phyloP scores from a whole-genome alignment of 768 basidiomycete species.

The Termitomyces sp. region DNA sequence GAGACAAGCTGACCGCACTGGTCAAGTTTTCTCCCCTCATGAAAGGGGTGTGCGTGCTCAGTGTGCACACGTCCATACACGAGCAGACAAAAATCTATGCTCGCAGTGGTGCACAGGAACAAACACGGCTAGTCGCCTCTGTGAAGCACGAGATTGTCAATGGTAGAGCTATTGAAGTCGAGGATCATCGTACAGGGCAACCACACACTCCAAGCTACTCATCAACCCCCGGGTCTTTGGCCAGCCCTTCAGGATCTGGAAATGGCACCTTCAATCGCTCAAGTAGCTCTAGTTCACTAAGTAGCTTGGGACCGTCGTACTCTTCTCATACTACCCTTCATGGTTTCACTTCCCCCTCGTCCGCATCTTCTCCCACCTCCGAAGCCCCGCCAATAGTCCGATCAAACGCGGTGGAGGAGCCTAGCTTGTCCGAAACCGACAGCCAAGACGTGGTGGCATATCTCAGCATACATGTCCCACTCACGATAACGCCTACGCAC shows the following conservation, averaged over 20 bases:
- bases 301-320: constrained; percentile 6
- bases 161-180: constrained; percentile 50
- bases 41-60: constrained; percentile 78
- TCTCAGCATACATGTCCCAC: constrained; percentile 60
- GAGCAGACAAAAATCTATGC: constrained; percentile 68
- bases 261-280: not conserved
- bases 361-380: not conserved
- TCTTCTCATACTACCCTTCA: constrained; percentile 4
- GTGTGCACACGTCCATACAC: constrained; percentile 65
- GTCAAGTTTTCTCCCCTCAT: constrained; percentile 85
- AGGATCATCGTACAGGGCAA: constrained; percentile 23
- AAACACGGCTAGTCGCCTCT: constrained; percentile 57
- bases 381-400: not conserved
- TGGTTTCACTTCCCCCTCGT: constrained; percentile 4
- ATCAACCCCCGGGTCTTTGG: constrained; percentile 13
- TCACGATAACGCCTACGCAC: constrained; percentile 67
- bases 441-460: constrained; percentile 54
- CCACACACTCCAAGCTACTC: constrained; percentile 9
- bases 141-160: constrained; percentile 67
- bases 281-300: constrained; percentile 12
- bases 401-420: not conserved
- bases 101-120: constrained; percentile 57
- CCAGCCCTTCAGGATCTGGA: constrained; percentile 7
- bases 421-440: constrained; percentile 6
- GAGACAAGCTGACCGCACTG: constrained; percentile 77